phyloP scores from a whole-genome alignment of 1,284 basidiomycete species.

The Naganishia albida region DNA sequence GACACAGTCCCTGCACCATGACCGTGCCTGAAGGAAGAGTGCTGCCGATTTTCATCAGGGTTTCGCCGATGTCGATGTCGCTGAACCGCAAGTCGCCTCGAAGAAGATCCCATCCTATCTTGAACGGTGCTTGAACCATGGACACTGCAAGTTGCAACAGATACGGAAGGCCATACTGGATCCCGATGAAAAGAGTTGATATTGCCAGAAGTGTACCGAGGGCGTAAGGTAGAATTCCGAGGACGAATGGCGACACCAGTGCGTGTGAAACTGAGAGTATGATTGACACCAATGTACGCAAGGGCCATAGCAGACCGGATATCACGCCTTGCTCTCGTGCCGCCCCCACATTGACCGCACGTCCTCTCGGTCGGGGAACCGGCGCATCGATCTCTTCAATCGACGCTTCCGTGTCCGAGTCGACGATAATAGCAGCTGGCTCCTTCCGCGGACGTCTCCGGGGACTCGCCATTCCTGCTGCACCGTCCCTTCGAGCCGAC shows the following conservation, averaged over 20 bases:
- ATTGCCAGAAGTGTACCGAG: constrained; percentile 1
- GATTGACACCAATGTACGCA: background rate
- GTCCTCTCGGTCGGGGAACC: background rate
- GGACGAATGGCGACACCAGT: constrained; percentile 6
- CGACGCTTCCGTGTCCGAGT: constrained; percentile 17
- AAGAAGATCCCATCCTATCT: background rate
- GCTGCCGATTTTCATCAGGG: background rate
- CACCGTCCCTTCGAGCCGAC: background rate
- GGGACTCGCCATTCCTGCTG: constrained; percentile 2
- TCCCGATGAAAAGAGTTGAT: background rate
- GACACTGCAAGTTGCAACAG: background rate
- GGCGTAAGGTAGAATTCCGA: background rate
- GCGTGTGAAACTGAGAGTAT: background rate
- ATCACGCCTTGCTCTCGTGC: background rate
- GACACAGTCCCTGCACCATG: constrained; percentile 2
- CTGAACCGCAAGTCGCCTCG: constrained; percentile 6
- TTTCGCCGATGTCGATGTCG: constrained; percentile 8
- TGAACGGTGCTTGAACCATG: background rate
- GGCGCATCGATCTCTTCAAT: constrained; percentile 21
- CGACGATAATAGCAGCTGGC: constrained; percentile 6
- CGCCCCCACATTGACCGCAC: background rate
- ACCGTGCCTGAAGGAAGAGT: constrained; percentile 16
- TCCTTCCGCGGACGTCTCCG: background rate
- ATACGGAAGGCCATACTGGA: constrained; percentile 7
- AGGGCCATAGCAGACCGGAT: constrained; percentile 5